These are phyloP conservation scores for Coprinopsis strossmayeri DNA, from an alignment of 768 basidiomycete genomes.

Conservation along the genomic window DNA sequence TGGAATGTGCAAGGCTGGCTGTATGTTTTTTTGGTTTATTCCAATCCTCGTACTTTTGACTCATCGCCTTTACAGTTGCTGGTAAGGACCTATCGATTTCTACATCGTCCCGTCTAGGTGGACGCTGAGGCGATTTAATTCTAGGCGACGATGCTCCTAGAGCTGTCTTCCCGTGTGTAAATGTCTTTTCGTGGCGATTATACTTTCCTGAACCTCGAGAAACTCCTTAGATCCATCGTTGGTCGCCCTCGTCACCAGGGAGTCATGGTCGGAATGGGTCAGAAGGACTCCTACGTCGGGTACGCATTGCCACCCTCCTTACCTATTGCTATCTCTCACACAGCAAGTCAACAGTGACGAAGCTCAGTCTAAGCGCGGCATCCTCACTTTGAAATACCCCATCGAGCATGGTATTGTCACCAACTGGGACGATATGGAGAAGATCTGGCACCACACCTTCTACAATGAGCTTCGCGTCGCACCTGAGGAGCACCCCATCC, in stretches of 20 bases:
- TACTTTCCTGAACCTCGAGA: not conserved
- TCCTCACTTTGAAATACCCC: slow-evolving; percentile 88
- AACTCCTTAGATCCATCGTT: slow-evolving; percentile 61
- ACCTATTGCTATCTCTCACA: not conserved
- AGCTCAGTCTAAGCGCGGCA: slow-evolving; percentile 66
- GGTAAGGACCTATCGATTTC: slow-evolving; percentile 32
- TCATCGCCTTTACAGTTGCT: slow-evolving; percentile 34
- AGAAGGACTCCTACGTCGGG: slow-evolving; percentile 91
- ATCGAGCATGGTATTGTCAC: slow-evolving; percentile 91
- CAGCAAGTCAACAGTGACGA: slow-evolving; percentile 19
- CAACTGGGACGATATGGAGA: slow-evolving; percentile 97
- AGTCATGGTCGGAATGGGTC: slow-evolving; percentile 91
- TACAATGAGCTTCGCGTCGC: slow-evolving; percentile 87
- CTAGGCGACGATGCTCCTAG: slow-evolving; percentile 75
- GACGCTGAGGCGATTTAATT: slow-evolving; percentile 23
- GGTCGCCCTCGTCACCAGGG: slow-evolving; percentile 84
- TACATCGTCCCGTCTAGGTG: not conserved
- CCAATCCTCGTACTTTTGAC: slow-evolving; percentile 4
- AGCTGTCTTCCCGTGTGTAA: slow-evolving; percentile 85
- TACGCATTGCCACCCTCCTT: slow-evolving; percentile 22
- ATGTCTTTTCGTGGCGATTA: not conserved
- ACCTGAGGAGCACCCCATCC: slow-evolving; percentile 80
- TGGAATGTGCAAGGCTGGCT: slow-evolving; percentile 98
- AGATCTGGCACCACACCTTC: slow-evolving; percentile 94
- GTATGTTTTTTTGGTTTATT: slow-evolving; percentile 36